phyloP scores from a whole-genome alignment of 148 eudicot genomes.

The Polygonum aviculare region DNA sequence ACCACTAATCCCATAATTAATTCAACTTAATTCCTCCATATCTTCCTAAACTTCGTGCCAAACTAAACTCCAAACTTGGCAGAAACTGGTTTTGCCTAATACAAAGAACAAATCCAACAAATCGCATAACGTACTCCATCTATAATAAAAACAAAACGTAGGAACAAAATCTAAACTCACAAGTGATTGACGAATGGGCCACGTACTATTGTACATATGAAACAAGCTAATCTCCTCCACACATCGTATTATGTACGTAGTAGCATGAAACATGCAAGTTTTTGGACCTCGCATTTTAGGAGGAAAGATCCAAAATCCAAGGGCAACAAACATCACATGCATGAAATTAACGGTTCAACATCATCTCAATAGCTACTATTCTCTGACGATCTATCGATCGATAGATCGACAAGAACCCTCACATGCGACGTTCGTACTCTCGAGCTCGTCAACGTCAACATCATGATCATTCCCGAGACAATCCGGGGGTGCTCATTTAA shows the following conservation, averaged over 20 bases:
- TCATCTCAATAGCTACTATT: neutral
- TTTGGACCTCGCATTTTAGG: neutral
- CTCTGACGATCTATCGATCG: neutral
- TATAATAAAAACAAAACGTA: neutral
- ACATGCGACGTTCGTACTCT: neutral
- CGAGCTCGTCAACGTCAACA: neutral
- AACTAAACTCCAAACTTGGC: neutral
- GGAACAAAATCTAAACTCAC: neutral
- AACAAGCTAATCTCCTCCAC: neutral
- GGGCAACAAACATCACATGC: neutral
- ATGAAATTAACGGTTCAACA: conserved; percentile 1
- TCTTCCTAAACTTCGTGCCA: neutral
- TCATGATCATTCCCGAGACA: neutral
- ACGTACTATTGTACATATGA: neutral
- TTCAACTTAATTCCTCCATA: neutral
- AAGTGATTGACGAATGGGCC: neutral
- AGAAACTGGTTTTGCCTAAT: neutral
- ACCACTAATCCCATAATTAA: neutral
- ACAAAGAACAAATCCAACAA: neutral
- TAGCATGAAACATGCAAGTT: neutral
- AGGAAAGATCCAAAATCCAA: conserved; percentile 1
- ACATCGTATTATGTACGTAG: neutral
- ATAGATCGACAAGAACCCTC: neutral
- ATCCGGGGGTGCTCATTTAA: neutral
- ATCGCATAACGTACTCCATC: neutral